Base-by-base conservation (phyloP, 2,329 filamentous ascomycete genomes). In the Dryadomyces sulphureus region DNA sequence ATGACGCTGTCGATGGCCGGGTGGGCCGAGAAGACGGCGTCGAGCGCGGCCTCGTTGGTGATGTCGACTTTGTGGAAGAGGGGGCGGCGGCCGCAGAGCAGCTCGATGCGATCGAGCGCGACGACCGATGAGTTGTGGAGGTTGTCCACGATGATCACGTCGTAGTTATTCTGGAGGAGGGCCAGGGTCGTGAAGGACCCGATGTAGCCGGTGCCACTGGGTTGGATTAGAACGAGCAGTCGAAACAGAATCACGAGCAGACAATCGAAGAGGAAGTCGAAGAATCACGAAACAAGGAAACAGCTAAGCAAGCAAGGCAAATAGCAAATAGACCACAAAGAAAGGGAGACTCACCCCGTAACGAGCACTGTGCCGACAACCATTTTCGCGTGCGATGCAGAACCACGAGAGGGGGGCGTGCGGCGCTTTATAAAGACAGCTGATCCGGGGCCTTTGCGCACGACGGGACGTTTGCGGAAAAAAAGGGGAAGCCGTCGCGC, bases 1-100 rank as follows among this genome's bases (percentile, higher is more conserved):
- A 98, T 96, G 54, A 96, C 92, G 62, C 86, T 94, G 74, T 95
- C 88, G 59, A 98, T 95, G 59, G 86, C 82, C 44, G 89, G 87
- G 66, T 96, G 83, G 60, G 83, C 84, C 52, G 77, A 72, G 61
- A 98, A 95, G 57, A 96, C 84, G 57, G 81, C 79, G 62, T 95
- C 86, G 48, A 98, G 74, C 12, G 72, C 83, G 52, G 75, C 73
- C 64, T 92, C 83, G 60, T 95, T 77, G 55, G 87, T 95, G 58
- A 98, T 77, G 66, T 98, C 92, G 60, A 79, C 70, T 64, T 94
- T 69, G 70, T 88, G 79, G 65, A 95, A 95, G 50, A 72, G 69
- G 47, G 92, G 87, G 53, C 84, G 81, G 68, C 88, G 92, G 60
- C 92, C 90, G 64, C 73, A 80, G 63, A 98, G 85, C 58, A 94